Percentiles rank a stretch among this genome's conserved stretches.
These are phyloP conservation scores for Apiotrichum akiyoshidainum DNA, from an alignment of 1,284 basidiomycete genomes.

Conservation along the genomic window DNA sequence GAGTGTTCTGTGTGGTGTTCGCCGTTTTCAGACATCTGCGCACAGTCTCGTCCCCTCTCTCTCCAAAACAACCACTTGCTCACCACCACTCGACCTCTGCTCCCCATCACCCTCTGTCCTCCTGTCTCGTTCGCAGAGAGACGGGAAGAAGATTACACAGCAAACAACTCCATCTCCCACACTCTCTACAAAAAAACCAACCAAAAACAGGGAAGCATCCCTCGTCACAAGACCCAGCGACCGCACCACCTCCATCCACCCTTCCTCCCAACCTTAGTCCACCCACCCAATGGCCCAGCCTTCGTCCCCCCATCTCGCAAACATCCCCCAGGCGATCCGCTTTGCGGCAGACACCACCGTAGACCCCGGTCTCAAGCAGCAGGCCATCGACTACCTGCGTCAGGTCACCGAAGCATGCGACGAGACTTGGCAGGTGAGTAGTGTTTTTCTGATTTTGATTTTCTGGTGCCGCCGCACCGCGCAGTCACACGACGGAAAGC, in stretches of 20 bases:
- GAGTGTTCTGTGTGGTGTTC: too few relatives aligned
- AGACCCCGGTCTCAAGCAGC: slow-evolving; percentile 42
- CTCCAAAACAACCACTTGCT: neutral
- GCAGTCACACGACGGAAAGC: neutral
- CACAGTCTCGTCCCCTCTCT: too few relatives aligned
- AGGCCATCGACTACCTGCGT: slow-evolving; percentile 48
- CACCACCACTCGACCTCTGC: neutral
- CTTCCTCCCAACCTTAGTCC: neutral
- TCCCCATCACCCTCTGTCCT: neutral
- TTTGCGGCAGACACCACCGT: slow-evolving; percentile 45
- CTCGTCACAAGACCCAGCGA: too few relatives aligned
- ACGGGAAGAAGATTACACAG: neutral
- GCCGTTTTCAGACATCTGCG: neutral
- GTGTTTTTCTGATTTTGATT: neutral
- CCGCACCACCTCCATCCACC: neutral
- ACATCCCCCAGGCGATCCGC: slow-evolving; percentile 50
- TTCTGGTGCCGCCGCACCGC: too few relatives aligned
- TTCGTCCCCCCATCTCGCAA: slow-evolving; percentile 42
- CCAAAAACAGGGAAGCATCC: neutral
- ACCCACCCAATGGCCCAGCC: slow-evolving; percentile 23
- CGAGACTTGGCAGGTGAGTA: slow-evolving; percentile 51
- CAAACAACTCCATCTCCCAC: neutral
- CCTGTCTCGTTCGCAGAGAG: slow-evolving; percentile 1
- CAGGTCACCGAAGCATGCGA: slow-evolving; percentile 49
- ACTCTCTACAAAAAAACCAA: neutral